phyloP scores from a whole-genome alignment of 495 filamentous ascomycete genomes.

The Zalerion maritima region DNA sequence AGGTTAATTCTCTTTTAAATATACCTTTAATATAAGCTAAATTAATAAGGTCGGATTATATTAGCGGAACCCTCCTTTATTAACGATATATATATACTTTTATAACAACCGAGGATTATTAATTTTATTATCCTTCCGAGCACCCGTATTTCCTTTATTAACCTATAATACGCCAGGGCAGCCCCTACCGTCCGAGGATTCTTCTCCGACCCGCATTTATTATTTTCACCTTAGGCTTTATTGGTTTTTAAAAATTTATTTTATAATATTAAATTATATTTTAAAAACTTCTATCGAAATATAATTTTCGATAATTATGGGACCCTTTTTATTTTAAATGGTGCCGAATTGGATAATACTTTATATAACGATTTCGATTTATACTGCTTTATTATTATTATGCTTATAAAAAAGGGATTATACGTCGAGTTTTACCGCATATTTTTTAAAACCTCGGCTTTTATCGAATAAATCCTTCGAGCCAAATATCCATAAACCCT shows the following conservation, averaged over 20 bases:
- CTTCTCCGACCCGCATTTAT: no score
- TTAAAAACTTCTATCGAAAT: constrained; percentile 2
- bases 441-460: constrained; percentile 7
- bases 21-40: no score
- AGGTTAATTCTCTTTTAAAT: no score
- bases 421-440: constrained; percentile 6
- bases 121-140: no score
- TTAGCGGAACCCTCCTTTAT: no score
- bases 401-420: constrained; percentile 4
- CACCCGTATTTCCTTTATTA: no score
- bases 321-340: not conserved
- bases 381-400: constrained; percentile 7
- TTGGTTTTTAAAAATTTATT: constrained; percentile 1
- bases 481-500: constrained; percentile 7
- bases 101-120: no score
- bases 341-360: constrained; percentile 1
- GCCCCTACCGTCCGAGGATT: no score
- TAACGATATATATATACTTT: no score
- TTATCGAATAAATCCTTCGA: constrained; percentile 8
- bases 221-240: no score
- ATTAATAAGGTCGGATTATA: no score
- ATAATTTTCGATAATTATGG: constrained; percentile 1
- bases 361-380: constrained; percentile 4
- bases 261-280: constrained; percentile 2
- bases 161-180: no score